Evolutionary conservation across 495 filamentous ascomycete species (phyloP).

Genomic region (Penicillium maclennaniae): DNA sequence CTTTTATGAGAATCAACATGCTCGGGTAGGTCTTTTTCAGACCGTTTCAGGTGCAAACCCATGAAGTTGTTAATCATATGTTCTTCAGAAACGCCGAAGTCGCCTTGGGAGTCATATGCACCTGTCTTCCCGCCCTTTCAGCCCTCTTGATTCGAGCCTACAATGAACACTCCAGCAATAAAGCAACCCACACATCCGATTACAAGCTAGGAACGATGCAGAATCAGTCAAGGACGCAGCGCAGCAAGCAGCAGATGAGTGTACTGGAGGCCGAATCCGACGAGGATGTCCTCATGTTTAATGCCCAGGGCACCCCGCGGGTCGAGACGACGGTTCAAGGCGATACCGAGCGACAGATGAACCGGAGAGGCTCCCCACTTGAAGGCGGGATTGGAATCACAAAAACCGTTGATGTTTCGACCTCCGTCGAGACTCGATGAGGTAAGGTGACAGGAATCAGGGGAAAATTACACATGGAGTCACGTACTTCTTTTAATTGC

Average conservation of each 20-base stretch:
- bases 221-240: conserved; percentile 6
- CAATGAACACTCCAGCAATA: conserved; percentile 22
- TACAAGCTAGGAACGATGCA: conserved; percentile 20
- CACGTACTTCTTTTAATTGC: not conserved
- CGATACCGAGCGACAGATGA: conserved; percentile 1
- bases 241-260: conserved; percentile 15
- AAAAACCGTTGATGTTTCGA: conserved; percentile 27
- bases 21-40: conserved; percentile 25
- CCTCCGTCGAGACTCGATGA: conserved; percentile 10
- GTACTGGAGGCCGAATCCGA: conserved; percentile 15
- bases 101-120: conserved; percentile 38
- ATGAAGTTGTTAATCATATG: not conserved
- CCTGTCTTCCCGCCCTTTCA: conserved; percentile 37
- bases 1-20: conserved; percentile 37
- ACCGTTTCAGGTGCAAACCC: not conserved
- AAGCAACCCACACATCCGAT: conserved; percentile 11
- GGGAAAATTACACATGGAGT: not conserved
- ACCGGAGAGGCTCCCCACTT: not conserved
- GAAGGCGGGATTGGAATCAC: conserved; percentile 17
- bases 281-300: conserved; percentile 24
- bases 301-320: conserved; percentile 23
- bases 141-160: conserved; percentile 20
- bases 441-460: not conserved
- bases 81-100: conserved; percentile 33
- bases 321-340: conserved; percentile 22